These are phyloP conservation scores for Pyrenochaeta sp. DNA, from an alignment of 2,329 filamentous ascomycete species.

Conservation along the genomic window DNA sequence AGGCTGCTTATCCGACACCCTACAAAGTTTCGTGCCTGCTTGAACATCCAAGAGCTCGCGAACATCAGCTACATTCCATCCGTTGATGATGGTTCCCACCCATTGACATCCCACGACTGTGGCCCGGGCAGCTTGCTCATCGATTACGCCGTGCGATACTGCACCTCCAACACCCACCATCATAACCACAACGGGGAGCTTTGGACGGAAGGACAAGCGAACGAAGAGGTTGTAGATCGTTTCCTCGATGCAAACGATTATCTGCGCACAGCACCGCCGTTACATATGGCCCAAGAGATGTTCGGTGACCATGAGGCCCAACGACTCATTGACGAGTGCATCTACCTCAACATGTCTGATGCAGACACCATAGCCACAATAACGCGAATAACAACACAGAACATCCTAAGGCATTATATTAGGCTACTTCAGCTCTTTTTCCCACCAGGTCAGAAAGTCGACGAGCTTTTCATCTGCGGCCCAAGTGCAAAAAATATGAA, in stretches of 20 bases:
- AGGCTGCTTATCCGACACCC: slow-evolving; percentile 65
- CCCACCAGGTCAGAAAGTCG: slow-evolving; percentile 51
- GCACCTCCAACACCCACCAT: slow-evolving; percentile 59
- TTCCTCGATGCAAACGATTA: slow-evolving; percentile 60
- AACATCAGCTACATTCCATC: slow-evolving; percentile 69
- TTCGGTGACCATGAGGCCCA: slow-evolving; percentile 66
- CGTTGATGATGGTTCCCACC: slow-evolving; percentile 46
- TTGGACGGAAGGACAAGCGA: slow-evolving; percentile 60
- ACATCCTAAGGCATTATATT: slow-evolving; percentile 62
- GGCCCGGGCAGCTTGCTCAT: slow-evolving; percentile 67
- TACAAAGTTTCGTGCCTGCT: slow-evolving; percentile 65
- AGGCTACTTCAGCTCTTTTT: slow-evolving; percentile 56
- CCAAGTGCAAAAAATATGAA: slow-evolving; percentile 67
- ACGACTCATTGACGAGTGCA: slow-evolving; percentile 60
- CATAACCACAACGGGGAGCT: slow-evolving; percentile 63
- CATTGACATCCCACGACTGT: slow-evolving; percentile 62
- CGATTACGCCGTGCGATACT: slow-evolving; percentile 64
- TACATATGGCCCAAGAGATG: slow-evolving; percentile 67
- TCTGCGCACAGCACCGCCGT: slow-evolving; percentile 61
- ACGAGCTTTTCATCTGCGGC: slow-evolving; percentile 69
- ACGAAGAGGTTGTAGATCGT: slow-evolving; percentile 62
- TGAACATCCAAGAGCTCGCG: slow-evolving; percentile 69
- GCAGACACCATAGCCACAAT: slow-evolving; percentile 67
- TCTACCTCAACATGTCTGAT: slow-evolving; percentile 55
- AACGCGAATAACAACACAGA: slow-evolving; percentile 67